Percentiles rank a stretch among this genome's conserved stretches.
phyloP scores from a whole-genome alignment of 306 rosid genomes.

The Fragaria ananassa region DNA sequence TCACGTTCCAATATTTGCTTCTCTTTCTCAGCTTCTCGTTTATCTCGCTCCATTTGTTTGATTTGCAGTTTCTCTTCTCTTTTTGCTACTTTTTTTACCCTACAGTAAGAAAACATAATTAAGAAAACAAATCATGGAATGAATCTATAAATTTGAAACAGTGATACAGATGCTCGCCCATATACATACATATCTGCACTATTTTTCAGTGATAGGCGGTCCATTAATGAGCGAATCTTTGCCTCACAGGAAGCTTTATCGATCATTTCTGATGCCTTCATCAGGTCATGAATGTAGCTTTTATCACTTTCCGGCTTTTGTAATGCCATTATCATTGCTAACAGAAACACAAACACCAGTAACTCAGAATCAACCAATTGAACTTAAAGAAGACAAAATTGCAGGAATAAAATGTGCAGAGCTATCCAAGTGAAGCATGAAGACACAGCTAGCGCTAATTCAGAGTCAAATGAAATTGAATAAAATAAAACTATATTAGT shows the following conservation, averaged over 20 bases:
- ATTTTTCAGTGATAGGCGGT: slow-evolving; percentile 54
- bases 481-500: not conserved
- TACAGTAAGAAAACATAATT: slow-evolving; percentile 23
- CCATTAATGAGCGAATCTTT: slow-evolving; percentile 52
- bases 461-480: not conserved
- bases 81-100: slow-evolving; percentile 69
- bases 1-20: slow-evolving; percentile 48
- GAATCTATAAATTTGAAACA: slow-evolving; percentile 16
- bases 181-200: slow-evolving; percentile 56
- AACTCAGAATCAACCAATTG: not conserved
- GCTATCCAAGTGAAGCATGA: not conserved
- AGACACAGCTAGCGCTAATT: not conserved
- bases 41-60: slow-evolving; percentile 66
- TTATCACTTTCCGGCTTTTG: slow-evolving; percentile 49
- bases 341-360: slow-evolving; percentile 17
- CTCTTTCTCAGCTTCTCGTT: slow-evolving; percentile 64
- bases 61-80: slow-evolving; percentile 59
- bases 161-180: slow-evolving; percentile 10
- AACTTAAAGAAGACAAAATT: not conserved
- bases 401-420: not conserved
- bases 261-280: slow-evolving; percentile 60
- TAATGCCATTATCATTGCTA: slow-evolving; percentile 58
- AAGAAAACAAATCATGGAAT: not conserved
- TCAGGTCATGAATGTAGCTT: slow-evolving; percentile 35
- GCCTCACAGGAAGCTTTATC: slow-evolving; percentile 51